A percentile compares a stretch with the other conserved stretches of the same genome.
Conservation (phyloP, 495 filamentous ascomycete genomes). For the Trichoderma erinaceum region DNA sequence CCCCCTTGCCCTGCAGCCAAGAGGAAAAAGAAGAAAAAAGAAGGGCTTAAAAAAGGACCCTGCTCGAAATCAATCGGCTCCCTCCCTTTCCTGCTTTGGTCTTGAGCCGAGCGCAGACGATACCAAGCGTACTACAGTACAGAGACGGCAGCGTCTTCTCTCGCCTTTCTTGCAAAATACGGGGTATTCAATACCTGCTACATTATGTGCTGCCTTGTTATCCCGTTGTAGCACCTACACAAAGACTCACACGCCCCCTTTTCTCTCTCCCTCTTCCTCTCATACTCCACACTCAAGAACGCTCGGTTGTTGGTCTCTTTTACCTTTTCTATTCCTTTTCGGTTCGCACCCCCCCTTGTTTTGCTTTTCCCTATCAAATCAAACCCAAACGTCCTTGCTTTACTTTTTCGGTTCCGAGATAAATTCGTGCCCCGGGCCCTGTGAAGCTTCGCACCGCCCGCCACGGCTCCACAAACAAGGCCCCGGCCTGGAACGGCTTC, state of each 20-base stretch:
- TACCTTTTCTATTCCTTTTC: background rate
- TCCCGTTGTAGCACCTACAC: background rate
- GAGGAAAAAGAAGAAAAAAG: background rate
- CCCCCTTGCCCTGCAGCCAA: slow-evolving; percentile 1
- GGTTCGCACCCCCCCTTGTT: background rate
- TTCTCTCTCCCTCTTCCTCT: background rate
- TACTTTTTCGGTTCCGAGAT: background rate
- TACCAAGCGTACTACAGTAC: background rate
- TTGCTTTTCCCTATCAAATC: background rate
- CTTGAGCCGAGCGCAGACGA: slow-evolving; percentile 13
- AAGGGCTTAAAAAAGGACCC: background rate
- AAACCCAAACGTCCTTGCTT: background rate
- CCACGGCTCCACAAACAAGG: background rate
- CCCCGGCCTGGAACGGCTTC: background rate
- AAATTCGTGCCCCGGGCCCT: slow-evolving; percentile 3
- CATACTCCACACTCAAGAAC: background rate
- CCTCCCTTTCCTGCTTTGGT: background rate
- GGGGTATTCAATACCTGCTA: too few relatives aligned
- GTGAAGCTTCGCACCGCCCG: slow-evolving; percentile 13
- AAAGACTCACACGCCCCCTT: background rate
- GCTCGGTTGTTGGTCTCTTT: background rate
- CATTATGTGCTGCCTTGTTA: too few relatives aligned
- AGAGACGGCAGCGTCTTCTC: background rate
- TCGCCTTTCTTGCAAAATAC: background rate
- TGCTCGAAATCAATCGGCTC: background rate